These are phyloP conservation scores for Pyrenula massariospora DNA, from an alignment of 495 filamentous ascomycete genomes.

Conservation along the genomic window DNA sequence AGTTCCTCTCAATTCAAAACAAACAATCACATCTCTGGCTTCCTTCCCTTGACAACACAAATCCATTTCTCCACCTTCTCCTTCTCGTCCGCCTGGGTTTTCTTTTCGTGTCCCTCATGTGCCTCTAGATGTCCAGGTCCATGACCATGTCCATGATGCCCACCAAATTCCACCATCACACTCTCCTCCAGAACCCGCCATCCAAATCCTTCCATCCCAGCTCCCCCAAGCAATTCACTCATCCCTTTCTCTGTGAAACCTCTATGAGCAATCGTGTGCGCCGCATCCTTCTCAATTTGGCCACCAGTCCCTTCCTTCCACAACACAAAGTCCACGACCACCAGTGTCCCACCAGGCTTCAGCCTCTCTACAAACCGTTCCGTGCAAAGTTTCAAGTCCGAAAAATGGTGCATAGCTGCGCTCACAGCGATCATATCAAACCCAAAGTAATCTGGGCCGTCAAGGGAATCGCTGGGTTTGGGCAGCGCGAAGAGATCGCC, in stretches of 20 bases:
- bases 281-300: conserved; percentile 19
- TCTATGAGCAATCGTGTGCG: conserved; percentile 39
- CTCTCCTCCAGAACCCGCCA: conserved; percentile 21
- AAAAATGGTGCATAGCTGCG: conserved; percentile 64
- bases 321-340: conserved; percentile 55
- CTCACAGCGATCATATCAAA: conserved; percentile 58
- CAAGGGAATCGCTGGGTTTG: conserved; percentile 24
- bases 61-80: background rate
- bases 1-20: too few species aligned
- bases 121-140: background rate
- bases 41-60: background rate
- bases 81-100: background rate
- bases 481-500: conserved; percentile 42
- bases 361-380: conserved; percentile 45
- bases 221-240: conserved; percentile 35
- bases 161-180: conserved; percentile 5
- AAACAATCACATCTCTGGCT: too few species aligned
- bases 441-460: conserved; percentile 34
- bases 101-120: background rate
- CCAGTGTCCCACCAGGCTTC: conserved; percentile 46
- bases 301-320: conserved; percentile 16
- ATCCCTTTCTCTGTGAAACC: conserved; percentile 44
- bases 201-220: conserved; percentile 35
- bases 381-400: conserved; percentile 43
- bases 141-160: conserved; percentile 11